phyloP scores from a whole-genome alignment of 1,284 basidiomycete genomes.

The Puccinia novopanici region DNA sequence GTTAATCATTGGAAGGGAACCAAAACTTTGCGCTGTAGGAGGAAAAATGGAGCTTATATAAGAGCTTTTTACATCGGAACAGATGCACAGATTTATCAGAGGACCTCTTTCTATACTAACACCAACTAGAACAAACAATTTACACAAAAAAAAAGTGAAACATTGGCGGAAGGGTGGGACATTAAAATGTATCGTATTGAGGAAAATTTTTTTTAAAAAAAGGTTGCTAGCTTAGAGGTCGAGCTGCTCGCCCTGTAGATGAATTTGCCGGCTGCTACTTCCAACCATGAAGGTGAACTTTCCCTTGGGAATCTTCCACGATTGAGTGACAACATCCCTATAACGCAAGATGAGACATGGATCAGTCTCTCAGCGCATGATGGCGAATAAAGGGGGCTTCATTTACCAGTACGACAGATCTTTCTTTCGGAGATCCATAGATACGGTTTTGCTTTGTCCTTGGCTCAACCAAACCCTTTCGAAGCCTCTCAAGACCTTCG shows the following conservation, averaged over 20 bases:
- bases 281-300: slow-evolving; percentile 41
- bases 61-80: too few relatives aligned
- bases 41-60: too few relatives aligned
- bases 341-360: background rate
- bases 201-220: too few relatives aligned
- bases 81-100: too few relatives aligned
- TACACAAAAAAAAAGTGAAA: too few relatives aligned
- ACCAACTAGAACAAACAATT: too few relatives aligned
- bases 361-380: background rate
- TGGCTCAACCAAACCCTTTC: slow-evolving; percentile 53
- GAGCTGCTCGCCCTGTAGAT: background rate
- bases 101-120: too few relatives aligned
- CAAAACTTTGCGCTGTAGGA: too few relatives aligned
- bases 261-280: slow-evolving; percentile 40
- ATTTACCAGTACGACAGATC: slow-evolving; percentile 43
- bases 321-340: slow-evolving; percentile 45
- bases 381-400: background rate
- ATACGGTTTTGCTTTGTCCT: slow-evolving; percentile 53
- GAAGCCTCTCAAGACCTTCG: slow-evolving; percentile 55
- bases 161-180: too few relatives aligned
- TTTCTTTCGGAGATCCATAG: slow-evolving; percentile 39
- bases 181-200: too few relatives aligned
- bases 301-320: slow-evolving; percentile 40
- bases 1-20: too few relatives aligned
- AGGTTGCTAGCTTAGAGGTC: background rate